Base-by-base conservation (phyloP, 1,139 yeast genomes). In the Kodamaea anthophila region DNA sequence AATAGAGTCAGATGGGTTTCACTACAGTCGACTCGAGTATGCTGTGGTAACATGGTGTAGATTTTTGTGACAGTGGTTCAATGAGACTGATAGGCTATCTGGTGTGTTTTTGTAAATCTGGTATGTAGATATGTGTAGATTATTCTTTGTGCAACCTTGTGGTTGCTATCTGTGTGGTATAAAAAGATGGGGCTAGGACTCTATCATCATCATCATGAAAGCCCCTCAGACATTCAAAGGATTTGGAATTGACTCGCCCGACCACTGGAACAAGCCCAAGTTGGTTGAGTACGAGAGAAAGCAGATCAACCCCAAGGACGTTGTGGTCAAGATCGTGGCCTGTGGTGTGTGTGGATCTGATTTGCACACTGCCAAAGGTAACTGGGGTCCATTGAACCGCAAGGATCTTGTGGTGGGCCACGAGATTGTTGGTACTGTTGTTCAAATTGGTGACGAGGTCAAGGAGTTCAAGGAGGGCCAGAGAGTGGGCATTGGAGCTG, bases 311-410 rank as follows among this genome's bases (percentile, higher is more conserved):
- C 58, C 57, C 13, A 45, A 55, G 30, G 72, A 65, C 43, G 68
- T 74, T 18, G 72, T 65, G 13, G 49, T 74, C 40, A 54, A 70
- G 48, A 63, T 41, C 39, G 52, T 58, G 31, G 61, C 62, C 32
- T 72, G 83, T 48, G 83, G 84, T 19, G 61, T 77, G 37, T 77
- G 86, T 55, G 82, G 80, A 18, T 61, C 77, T 9, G 81, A 74
- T 43, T 48, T 70, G 36, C 77, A 70, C 46, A 60, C 70, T 22
- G 52, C 59, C 27, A 46, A 51, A 32, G 77, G 74, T 18, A 68
- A 64, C 37, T 62, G 70, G 56, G 47, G 57, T 9, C 51, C 61
- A 13, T 40, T 44, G 40, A 38, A 41, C 25, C 44, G 44, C 42
- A 43, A 42, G 45, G 70, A 35, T 34, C 46, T 35, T 23, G 55